Percentiles rank a stretch among this genome's conserved stretches.
Conservation (phyloP, 768 basidiomycete species). For the Hirschioporus abietinus region DNA sequence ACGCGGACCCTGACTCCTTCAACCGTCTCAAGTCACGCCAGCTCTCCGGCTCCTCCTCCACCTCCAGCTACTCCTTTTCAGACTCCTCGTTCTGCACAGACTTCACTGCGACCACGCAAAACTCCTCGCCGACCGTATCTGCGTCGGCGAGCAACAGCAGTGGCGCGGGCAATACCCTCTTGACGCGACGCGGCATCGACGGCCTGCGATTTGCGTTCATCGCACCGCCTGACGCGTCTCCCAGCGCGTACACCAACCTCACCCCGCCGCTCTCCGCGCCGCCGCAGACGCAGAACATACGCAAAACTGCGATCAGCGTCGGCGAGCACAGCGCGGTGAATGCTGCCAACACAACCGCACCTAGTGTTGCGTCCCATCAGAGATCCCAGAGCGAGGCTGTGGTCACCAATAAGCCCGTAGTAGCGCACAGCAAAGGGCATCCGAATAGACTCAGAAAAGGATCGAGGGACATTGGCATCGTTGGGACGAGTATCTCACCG, state of each 20-base stretch:
- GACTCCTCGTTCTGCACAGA: slow-evolving; percentile 10
- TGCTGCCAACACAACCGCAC: slow-evolving; percentile 6
- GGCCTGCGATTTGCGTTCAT: slow-evolving; percentile 53
- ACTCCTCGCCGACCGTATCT: slow-evolving; percentile 32
- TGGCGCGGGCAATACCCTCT: slow-evolving; percentile 5
- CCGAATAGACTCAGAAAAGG: slow-evolving; percentile 25
- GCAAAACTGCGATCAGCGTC: slow-evolving; percentile 10
- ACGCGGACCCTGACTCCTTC: slow-evolving; percentile 23
- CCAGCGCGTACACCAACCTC: slow-evolving; percentile 45
- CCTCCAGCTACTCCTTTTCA: not conserved
- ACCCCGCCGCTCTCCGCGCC: slow-evolving; percentile 49
- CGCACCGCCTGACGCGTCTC: slow-evolving; percentile 66
- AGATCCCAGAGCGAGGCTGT: slow-evolving; percentile 2
- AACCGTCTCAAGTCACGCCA: slow-evolving; percentile 16
- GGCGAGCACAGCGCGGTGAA: slow-evolving; percentile 16
- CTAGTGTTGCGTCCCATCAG: not conserved
- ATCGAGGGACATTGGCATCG: slow-evolving; percentile 47
- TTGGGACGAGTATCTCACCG: slow-evolving; percentile 37
- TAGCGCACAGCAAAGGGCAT: slow-evolving; percentile 24
- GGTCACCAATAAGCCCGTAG: slow-evolving; percentile 33
- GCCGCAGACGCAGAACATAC: slow-evolving; percentile 9
- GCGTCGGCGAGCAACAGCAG: slow-evolving; percentile 34
- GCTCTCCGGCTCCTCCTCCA: slow-evolving; percentile 10
- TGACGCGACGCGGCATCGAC: slow-evolving; percentile 19
- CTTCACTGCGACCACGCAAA: not conserved